These are phyloP conservation scores for Fusarium sp. DNA, from an alignment of 2,329 filamentous ascomycete genomes.

Conservation along the genomic window DNA sequence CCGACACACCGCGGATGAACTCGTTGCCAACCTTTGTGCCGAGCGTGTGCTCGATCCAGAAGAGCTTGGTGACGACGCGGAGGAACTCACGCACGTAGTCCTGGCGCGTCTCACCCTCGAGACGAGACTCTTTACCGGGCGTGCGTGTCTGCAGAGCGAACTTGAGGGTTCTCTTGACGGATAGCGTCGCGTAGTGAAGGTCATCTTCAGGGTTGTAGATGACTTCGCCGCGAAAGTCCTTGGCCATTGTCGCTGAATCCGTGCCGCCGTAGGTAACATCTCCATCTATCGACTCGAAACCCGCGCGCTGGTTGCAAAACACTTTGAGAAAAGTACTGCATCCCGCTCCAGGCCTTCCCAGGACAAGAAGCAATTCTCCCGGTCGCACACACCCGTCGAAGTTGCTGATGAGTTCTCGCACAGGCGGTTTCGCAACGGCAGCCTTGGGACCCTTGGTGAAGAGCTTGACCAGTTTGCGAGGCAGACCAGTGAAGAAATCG, in stretches of 20 bases:
- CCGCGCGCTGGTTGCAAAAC: slow-evolving; percentile 75
- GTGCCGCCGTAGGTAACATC: slow-evolving; percentile 71
- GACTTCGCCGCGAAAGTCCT: slow-evolving; percentile 69
- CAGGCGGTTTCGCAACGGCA: slow-evolving; percentile 63
- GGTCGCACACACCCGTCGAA: slow-evolving; percentile 76
- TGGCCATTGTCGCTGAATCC: slow-evolving; percentile 58
- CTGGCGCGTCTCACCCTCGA: slow-evolving; percentile 68
- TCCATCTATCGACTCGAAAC: slow-evolving; percentile 72
- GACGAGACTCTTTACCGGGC: slow-evolving; percentile 59
- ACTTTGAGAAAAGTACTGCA: slow-evolving; percentile 78
- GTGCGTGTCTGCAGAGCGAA: slow-evolving; percentile 75
- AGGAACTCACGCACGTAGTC: slow-evolving; percentile 66
- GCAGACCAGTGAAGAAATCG: slow-evolving; percentile 70
- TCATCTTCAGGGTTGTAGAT: slow-evolving; percentile 77
- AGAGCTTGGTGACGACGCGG: slow-evolving; percentile 73
- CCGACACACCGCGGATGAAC: slow-evolving; percentile 70
- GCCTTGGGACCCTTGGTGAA: slow-evolving; percentile 64
- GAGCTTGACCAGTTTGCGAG: slow-evolving; percentile 56
- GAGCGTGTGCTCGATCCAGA: slow-evolving; percentile 76
- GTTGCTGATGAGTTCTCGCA: slow-evolving; percentile 72
- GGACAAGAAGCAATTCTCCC: slow-evolving; percentile 75
- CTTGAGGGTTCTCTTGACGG: slow-evolving; percentile 71
- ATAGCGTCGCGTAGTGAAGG: slow-evolving; percentile 75
- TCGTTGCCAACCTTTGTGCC: slow-evolving; percentile 77
- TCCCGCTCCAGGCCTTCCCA: slow-evolving; percentile 74